These are phyloP conservation scores for Leishmania gerbilli DNA, from an alignment of 208 protist genomes.

Conservation along the genomic window DNA sequence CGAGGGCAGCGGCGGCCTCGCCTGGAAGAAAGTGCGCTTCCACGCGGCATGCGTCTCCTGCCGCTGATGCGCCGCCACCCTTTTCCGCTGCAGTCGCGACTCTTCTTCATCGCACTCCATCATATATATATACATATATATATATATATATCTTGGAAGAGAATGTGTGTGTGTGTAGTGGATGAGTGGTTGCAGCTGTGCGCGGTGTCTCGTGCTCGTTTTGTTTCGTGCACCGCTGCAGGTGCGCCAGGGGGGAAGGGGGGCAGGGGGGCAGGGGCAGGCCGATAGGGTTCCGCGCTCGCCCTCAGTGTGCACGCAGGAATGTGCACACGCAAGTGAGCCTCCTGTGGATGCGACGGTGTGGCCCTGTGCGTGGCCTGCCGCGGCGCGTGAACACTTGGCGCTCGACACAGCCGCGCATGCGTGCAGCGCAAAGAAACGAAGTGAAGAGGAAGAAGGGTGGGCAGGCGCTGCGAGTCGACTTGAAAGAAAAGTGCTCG, in stretches of 20 bases:
- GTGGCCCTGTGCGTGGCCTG: not conserved
- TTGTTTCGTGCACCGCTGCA: not conserved
- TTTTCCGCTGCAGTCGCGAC: conserved; percentile 21
- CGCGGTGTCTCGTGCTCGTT: not conserved
- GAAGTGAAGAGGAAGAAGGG: not conserved
- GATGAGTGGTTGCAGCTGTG: not conserved
- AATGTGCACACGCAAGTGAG: not conserved
- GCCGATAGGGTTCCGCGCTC: not conserved
- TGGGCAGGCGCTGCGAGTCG: too few relatives aligned
- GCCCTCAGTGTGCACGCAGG: not conserved
- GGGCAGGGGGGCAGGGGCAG: not conserved
- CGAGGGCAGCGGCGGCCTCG: conserved; percentile 57
- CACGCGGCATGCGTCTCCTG: conserved; percentile 55
- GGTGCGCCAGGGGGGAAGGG: not conserved
- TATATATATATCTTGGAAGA: not conserved
- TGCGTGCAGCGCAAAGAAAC: not conserved
- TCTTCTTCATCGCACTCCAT: conserved; percentile 11
- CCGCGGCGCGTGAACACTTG: not conserved
- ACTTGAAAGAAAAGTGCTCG: not conserved
- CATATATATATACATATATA: not conserved
- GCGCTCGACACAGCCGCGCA: not conserved
- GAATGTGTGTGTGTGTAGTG: not conserved
- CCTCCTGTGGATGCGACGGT: not conserved
- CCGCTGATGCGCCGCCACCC: conserved; percentile 39
- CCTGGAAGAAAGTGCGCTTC: conserved; percentile 81